Evolutionary conservation across 2,329 filamentous ascomycete genomes (phyloP).

Genomic region (Lachnellula willkommii): DNA sequence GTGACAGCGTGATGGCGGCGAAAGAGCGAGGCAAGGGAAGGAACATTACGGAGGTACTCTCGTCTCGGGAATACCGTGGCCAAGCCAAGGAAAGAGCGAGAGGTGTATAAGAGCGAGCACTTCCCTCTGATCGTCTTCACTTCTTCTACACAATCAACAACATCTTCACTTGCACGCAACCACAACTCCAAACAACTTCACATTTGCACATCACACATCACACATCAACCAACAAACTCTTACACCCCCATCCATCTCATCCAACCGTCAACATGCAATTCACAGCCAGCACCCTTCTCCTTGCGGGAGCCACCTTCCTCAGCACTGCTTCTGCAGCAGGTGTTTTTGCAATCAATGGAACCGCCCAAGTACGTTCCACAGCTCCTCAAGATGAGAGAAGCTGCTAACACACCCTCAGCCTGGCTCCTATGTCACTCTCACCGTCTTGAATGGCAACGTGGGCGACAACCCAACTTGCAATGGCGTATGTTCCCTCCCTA

Average conservation of each 20-base stretch:
- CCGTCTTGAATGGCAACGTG: conserved; percentile 11
- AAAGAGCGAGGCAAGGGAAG: background rate
- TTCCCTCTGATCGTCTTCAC: background rate
- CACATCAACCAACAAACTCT: background rate
- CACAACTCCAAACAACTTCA: background rate
- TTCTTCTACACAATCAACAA: background rate
- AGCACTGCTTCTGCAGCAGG: conserved; percentile 5
- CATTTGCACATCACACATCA: background rate
- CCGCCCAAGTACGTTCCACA: background rate
- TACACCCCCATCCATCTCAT: background rate
- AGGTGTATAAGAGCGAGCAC: background rate
- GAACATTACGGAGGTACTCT: no score
- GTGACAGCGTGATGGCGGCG: background rate
- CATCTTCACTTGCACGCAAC: background rate
- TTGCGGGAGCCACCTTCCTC: conserved; percentile 7
- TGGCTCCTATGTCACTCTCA: conserved; percentile 2
- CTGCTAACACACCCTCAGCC: background rate
- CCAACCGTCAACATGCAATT: conserved; percentile 12
- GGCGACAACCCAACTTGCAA: conserved; percentile 11
- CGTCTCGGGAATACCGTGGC: background rate
- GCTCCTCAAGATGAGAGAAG: no score
- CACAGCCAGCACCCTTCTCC: conserved; percentile 5
- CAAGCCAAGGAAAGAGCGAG: background rate
- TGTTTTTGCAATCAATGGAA: conserved; percentile 10
- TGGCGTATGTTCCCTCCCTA: background rate